Base-by-base conservation (phyloP, 169 alveolate genomes). In the Eimeria necatrix region DNA sequence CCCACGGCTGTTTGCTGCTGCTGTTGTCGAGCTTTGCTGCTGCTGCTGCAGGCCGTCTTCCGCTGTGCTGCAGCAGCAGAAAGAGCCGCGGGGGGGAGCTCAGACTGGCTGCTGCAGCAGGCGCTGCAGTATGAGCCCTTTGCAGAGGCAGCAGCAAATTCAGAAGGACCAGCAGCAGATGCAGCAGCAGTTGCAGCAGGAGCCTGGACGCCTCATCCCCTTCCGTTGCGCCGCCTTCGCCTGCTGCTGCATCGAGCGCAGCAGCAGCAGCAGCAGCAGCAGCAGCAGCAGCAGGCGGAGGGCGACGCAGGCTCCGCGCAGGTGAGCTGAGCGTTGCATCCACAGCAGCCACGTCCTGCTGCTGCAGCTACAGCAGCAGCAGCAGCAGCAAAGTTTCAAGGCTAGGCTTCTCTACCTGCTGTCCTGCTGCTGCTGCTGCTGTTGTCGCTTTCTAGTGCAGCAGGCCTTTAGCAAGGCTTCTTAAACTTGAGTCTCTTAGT, bases 231-330 rank as follows among this genome's bases (percentile, higher is more conserved):
- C 22, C 91, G 91, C 76, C 91, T 84, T 78, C 78, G 78, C 59
- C n/a, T 84, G 73, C 91, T 84, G 73, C 91, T 84, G 60, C 91
- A 59, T 20, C 76, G 56, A 0, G 91, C 76, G 61, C 78, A 53
- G 91, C 73, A 83, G 91, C 89, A n/a, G 71, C 87, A 80, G 89
- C 71, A 80, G 89, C 89, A 80, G 89, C 89, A 24, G 46, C 51
- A 73, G 78, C 78, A 80, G 73, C 89, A 80, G 89, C 89, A 80
- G 71, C 89, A n/a, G 78, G 78, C 78, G 78, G 91, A 59, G 76
- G 20, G 78, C 76, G 91, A 59, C 91, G 80, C 61, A 41, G 32
- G 78, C 12, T 6, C 78, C 56, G 71, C 64, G 41, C 80, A 84
- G 59, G 91, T 59, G 26, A 56, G 76, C 24, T 7, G 49, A 7